Conservation (phyloP, 345 rosid species). For the Schrenkiella parvula region DNA sequence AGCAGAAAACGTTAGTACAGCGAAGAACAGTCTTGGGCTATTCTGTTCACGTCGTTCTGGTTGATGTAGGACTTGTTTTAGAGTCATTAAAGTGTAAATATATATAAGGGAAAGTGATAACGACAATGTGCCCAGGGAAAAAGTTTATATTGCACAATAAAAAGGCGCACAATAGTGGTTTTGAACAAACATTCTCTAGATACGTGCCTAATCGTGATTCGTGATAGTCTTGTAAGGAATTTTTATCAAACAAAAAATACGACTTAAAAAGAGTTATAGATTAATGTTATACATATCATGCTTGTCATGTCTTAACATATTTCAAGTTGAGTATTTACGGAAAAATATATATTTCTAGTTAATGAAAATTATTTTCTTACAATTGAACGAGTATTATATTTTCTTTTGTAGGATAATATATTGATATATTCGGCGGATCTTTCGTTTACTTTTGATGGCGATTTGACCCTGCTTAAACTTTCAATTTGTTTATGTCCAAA, state of each 20-base stretch:
- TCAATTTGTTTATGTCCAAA: background rate
- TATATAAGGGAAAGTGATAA: background rate
- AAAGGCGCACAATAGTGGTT: background rate
- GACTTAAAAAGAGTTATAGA: background rate
- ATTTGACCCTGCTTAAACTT: no score
- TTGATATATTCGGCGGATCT: background rate
- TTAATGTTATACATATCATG: background rate
- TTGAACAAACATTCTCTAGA: background rate
- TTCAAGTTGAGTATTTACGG: background rate
- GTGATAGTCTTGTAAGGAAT: background rate
- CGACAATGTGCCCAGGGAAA: background rate
- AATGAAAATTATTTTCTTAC: background rate
- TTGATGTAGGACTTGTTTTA: conserved; percentile 7
- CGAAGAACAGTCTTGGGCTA: conserved; percentile 53
- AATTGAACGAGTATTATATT: background rate
- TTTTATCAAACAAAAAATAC: background rate
- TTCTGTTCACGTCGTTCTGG: conserved; percentile 37
- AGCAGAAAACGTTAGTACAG: conserved; percentile 61
- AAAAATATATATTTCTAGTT: background rate
- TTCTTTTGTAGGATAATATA: background rate
- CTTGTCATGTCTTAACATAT: background rate
- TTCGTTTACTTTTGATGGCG: no score
- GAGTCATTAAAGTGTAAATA: background rate
- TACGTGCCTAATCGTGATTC: background rate
- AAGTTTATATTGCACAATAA: background rate